Conservation (phyloP, 2,329 filamentous ascomycete genomes). For the Ophiostoma triangulosporum region DNA sequence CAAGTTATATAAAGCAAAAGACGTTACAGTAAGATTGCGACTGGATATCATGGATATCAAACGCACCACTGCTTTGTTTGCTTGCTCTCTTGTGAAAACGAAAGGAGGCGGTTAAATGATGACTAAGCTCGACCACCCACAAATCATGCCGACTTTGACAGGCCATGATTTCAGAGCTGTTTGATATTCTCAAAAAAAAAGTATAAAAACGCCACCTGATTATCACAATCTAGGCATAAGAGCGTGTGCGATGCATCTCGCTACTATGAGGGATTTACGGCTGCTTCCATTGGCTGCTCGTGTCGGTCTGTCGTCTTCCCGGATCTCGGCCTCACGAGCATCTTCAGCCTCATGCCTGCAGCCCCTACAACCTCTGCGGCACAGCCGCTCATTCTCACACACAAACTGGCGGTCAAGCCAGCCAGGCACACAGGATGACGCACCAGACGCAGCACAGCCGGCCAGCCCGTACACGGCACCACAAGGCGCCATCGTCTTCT, state of each 20-base stretch:
- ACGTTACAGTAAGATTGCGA: not conserved
- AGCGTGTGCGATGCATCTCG: not conserved
- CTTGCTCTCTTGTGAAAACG: too few species aligned
- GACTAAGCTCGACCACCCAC: not conserved
- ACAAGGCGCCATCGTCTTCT: slow-evolving; percentile 53
- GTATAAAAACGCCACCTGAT: too few species aligned
- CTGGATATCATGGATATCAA: too few species aligned
- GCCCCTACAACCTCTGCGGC: not conserved
- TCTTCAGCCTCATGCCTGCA: not conserved
- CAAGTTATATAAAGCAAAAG: not conserved
- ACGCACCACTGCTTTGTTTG: too few species aligned
- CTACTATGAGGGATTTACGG: not conserved
- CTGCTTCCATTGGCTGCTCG: not conserved
- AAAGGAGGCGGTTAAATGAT: too few species aligned
- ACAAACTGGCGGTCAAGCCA: not conserved
- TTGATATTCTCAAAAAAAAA: not conserved
- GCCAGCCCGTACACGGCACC: not conserved
- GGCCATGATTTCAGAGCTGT: not conserved
- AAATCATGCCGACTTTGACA: not conserved
- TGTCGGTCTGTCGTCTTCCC: not conserved
- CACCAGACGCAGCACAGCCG: not conserved
- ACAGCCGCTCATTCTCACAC: not conserved
- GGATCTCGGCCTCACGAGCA: not conserved
- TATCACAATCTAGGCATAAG: too few species aligned
- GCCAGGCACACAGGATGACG: too few species aligned